These are phyloP conservation scores for Dendrocalamus sinicus DNA, from an alignment of 176 grass and related monocot species.

Conservation along the genomic window DNA sequence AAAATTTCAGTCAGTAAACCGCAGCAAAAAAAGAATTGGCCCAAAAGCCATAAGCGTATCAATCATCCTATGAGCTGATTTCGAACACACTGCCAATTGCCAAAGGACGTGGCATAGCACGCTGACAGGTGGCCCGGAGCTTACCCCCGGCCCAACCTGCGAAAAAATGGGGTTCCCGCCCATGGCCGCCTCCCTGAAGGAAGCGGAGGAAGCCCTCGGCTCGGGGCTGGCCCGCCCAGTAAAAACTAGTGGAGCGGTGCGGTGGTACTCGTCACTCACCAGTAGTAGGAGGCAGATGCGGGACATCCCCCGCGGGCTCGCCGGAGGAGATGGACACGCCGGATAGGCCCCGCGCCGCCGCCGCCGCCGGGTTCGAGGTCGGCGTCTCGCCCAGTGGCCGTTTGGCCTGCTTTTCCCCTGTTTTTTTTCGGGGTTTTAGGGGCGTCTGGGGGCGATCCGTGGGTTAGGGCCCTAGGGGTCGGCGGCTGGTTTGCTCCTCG, in stretches of 20 bases:
- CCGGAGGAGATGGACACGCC: constrained; percentile 67
- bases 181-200: constrained; percentile 37
- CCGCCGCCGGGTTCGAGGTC: constrained; percentile 50
- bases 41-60: too few relatives aligned
- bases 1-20: too few relatives aligned
- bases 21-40: too few relatives aligned
- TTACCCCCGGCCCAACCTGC: background rate
- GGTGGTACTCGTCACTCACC: constrained; percentile 6
- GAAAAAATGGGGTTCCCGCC: constrained; percentile 58
- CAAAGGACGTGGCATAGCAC: too few relatives aligned
- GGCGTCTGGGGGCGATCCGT: background rate
- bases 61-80: too few relatives aligned
- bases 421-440: background rate
- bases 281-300: constrained; percentile 33
- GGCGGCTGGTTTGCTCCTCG: background rate
- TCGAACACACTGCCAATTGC: too few relatives aligned
- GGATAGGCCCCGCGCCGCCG: constrained; percentile 56
- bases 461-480: background rate
- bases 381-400: background rate
- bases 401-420: background rate
- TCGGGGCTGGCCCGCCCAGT: constrained; percentile 30
- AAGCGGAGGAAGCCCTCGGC: background rate
- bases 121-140: too few relatives aligned
- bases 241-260: constrained; percentile 18
- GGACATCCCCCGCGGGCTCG: constrained; percentile 36